Base-by-base conservation (phyloP, 768 basidiomycete species). In the Leccinum boreale region DNA sequence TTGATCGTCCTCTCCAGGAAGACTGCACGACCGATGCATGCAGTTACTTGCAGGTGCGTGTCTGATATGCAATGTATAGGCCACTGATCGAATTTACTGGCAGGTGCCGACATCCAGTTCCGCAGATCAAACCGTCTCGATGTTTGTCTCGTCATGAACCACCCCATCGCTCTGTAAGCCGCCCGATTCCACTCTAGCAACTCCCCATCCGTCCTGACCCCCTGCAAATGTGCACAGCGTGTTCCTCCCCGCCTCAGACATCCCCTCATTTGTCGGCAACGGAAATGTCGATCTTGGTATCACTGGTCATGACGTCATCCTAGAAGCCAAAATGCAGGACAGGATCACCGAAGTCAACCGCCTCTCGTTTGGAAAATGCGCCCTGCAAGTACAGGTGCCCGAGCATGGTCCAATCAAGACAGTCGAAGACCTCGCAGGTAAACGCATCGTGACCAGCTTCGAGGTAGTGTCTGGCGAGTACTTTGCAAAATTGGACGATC, bases 231-330 rank as follows among this genome's bases (percentile, higher is more conserved):
- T n/a, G n/a, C 29, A 14, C 71, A 98, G 96, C 7, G 89, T 99
- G 23, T 98, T 99, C 76, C 88, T 98, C 23, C 95, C 97, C 23
- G 97, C 97, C 1, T 81, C 90, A 5, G 97, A 99, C 68, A 99
- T 99, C 62, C 95, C 97, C 10, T 96, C 94, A 28, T 99, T 98
- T 74, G 97, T 99, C 47, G 97, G 94, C 45, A 94, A 96, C 71
- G 97, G 97, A 50, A 90, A 94, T 68, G 90, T 99, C 67, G 92
- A 98, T 65, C 80, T 99, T 46, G 97, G 97, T 6, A 97, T 99
- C 65, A 98, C 97, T 9, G 97, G 97, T 4, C 94, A 98, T 75
- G 97, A 99, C 77, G 92, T 97, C 61, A 91, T 98, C 62, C 83
- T 95, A 48, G 96, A 99, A 73, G 81, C 94, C 2, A 75, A 86